These are phyloP conservation scores for cucumber (Cucumis sativus) DNA, from an alignment of 306 rosid species.

Conservation along the genomic window DNA sequence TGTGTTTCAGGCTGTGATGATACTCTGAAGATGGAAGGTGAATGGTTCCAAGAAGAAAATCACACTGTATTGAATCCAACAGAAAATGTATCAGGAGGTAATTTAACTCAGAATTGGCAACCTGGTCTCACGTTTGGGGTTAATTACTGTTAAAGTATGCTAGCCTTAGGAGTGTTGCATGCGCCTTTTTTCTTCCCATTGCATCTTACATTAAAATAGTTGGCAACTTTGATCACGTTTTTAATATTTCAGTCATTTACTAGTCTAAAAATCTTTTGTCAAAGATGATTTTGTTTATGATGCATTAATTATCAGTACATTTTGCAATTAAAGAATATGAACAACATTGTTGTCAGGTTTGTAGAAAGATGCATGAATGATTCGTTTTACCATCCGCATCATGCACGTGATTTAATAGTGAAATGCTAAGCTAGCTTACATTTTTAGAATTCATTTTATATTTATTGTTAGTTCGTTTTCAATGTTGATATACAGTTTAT, in stretches of 20 bases:
- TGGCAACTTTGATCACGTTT: neutral
- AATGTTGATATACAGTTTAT: neutral
- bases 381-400: neutral
- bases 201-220: neutral
- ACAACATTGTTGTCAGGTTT: neutral
- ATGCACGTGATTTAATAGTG: neutral
- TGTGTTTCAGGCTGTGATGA: conserved; percentile 20
- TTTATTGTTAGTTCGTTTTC: neutral
- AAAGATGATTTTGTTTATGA: neutral
- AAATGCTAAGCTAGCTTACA: neutral
- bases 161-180: neutral
- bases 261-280: neutral
- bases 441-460: neutral
- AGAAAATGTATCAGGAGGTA: conserved; percentile 37
- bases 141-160: neutral
- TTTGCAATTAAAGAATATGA: neutral
- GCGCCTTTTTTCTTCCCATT: neutral
- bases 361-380: neutral
- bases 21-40: conserved; percentile 28
- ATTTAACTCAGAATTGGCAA: neutral
- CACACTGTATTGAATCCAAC: conserved; percentile 14
- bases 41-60: conserved; percentile 35
- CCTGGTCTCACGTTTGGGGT: neutral
- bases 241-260: neutral
- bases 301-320: neutral